Base-by-base conservation (phyloP, 2,329 filamentous ascomycete species). In the Rasamsonia emersonii region DNA sequence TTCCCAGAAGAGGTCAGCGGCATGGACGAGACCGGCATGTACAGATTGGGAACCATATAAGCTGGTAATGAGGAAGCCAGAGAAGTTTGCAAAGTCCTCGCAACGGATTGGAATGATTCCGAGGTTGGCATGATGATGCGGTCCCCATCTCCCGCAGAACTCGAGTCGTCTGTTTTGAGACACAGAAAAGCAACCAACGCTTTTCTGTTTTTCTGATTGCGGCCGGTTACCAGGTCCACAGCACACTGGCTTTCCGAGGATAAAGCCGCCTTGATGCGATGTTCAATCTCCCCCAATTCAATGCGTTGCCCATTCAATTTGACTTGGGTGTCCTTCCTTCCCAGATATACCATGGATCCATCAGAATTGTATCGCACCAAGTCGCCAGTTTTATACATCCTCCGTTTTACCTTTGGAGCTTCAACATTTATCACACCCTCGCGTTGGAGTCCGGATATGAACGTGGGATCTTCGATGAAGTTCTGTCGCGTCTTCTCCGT, bases 291-390 rank as follows among this genome's bases (percentile, higher is more conserved):
- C 19, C 52, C 62, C 28, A 74, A 61, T 54, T 75, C 79, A 25
- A 77, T 68, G 28, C 75, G 60, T 41, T 70, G 75, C 14, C 79
- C 79, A 4, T 63, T 60, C 10, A 79, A 51, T 52, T 81, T 80
- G 34, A 77, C 68, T 48, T 75, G 75, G 16, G 66, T 66, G 39
- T 79, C 76, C 40, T 72, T 74, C 25, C 77, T 30, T 9, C 47
- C 44, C 2, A 47, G 20, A 33, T 41, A 50, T 2, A 30, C 11
- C 4, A 44, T 35, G 4, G 38, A 34, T 1, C 45, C 47, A 28
- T 50, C 32, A 4, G 36, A 24, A 17, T 45, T 39, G 9, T 47
- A 46, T 24, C 38, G 26, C 8, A 44, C 41, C 5, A 53, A 34
- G 34, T 53, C 50, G 2, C 50, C 49, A 6, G 49, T 51, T 25